Evolutionary conservation across 2,329 filamentous ascomycete genomes (phyloP).

Genomic region (Dactylellina leptospora): DNA sequence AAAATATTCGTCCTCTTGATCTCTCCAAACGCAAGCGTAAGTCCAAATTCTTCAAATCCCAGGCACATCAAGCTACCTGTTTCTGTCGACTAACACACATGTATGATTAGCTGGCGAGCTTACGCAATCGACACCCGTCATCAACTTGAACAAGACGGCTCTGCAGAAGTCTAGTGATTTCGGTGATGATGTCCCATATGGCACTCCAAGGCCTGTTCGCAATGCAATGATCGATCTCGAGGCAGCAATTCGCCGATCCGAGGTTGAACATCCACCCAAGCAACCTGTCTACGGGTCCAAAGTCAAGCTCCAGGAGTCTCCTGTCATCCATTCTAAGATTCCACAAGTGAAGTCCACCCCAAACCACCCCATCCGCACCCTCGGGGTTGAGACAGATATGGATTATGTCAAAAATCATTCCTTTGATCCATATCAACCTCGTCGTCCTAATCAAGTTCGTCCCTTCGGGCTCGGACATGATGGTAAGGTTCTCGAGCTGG

Average conservation of each 20-base stretch:
- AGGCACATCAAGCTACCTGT: no score
- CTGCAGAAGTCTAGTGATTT: constrained; percentile 1
- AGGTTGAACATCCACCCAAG: not conserved
- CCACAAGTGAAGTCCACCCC: not conserved
- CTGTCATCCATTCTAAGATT: no score
- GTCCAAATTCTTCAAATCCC: no score
- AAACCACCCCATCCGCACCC: not conserved
- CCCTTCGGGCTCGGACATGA: not conserved
- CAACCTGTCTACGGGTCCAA: not conserved
- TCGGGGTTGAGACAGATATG: not conserved
- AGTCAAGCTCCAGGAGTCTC: no score
- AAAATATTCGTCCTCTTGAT: constrained; percentile 18
- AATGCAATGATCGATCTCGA: constrained; percentile 28
- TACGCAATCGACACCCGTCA: no score
- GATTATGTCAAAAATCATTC: not conserved
- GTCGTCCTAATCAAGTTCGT: not conserved
- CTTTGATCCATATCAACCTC: constrained; percentile 1
- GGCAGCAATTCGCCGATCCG: not conserved
- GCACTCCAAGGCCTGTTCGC: not conserved
- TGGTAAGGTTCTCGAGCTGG: not conserved
- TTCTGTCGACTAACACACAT: no score
- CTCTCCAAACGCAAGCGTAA: constrained; percentile 10
- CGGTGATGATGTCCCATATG: constrained; percentile 20
- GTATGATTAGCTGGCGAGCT: no score
- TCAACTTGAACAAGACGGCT: no score